Evolutionary conservation across 176 grass and related monocot species (phyloP), one percentile per base, ranked within the genome.

Genomic region (Oryza officinalis): DNA sequence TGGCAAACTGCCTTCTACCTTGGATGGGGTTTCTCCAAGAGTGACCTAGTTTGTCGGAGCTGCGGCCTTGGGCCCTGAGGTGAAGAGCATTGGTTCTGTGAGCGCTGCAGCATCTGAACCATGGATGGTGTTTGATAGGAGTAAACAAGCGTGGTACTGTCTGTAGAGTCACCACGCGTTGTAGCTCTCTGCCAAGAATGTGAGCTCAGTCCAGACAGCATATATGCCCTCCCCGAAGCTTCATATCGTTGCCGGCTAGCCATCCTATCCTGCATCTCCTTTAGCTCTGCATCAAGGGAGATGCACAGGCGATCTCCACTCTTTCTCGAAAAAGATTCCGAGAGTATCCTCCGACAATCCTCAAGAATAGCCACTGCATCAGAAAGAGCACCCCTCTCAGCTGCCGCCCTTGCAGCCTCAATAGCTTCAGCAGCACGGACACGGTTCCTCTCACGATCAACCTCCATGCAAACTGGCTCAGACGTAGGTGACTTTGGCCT

Each of bases 101-200:
- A 99, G 44, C 71, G 91, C 72, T 94, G 91, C 69, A 99, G 32
- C 96, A 99, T 99, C 49, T 94, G 89, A 27, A 80, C 89, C 96
- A 99, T 99, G 64, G 89, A 94, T 50, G 93, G 96, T 61, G 96
- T 99, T 76, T 96, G 93, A 67, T 96, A 99, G 10, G 91, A 89
- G 78, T 88, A 87, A 14, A 96, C 89, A 33, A 94, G 80, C 25
- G 87, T 86, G 25, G 85, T 68, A 8, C 88, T 86, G 41, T 94
- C 87, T 18, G 89, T 96, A 12, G 93, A 99, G 65, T 96, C 93
- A 2, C 96, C 93, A 5, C 93, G 85, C 17, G 91, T 71, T 10
- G 93, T 99, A 59, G 96, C 96, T 30, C 96, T 88, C 83, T 99
- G 93, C 96, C 91, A 95, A 49, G 91, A 96, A 81, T 99, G 96